Evolutionary conservation across 106 monocot species (phyloP), one percentile per base, ranked within the genome.

Genomic region (Platanthera zijinensis): DNA sequence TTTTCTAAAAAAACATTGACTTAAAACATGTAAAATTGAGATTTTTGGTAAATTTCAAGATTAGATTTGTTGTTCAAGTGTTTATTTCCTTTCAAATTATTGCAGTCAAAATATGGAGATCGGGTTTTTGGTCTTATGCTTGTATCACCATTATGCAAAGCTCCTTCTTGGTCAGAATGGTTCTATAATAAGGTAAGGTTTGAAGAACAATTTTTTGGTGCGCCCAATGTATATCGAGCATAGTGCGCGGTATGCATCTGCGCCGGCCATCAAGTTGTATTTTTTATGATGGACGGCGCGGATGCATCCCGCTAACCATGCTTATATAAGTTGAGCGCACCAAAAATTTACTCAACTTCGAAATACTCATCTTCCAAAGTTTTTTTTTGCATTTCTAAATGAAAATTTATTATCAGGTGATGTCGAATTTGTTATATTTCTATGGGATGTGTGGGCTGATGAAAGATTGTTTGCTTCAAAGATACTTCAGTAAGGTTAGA

Each of bases 101-200:
- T 79, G 21, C 85, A 89, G 92, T 84, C 77, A 22, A 92, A 77
- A 75, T 85, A 85, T 63, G 83, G 78, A 69, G 81, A 87, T 48
- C 85, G 92, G 57, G 87, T 87, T 61, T 68, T 86, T 76, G 93
- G 90, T 64, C 77, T 94, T 69, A 85, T 90, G 14, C 81, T 90
- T 5, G 86, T 94, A 18, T 94, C 93, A 28, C 90, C 93, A 70
- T 57, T 90, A 48, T 94, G 93, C 78, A 90, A 82, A 85, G 82
- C 93, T 45, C 93, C 93, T 7, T 90, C 93, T 14, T 94, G 93
- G 93, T 82, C 86, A 9, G 93, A 94, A 62, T 90, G 90, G 93
- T 80, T 94, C 39, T 88, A 85, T 50, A 86, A 85, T 77, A 94
- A 94, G 86, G 94, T 90, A 74, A 12, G 7, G 9, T 28, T 67